phyloP scores from a whole-genome alignment of 768 basidiomycete species.

The Mycena galopus region DNA sequence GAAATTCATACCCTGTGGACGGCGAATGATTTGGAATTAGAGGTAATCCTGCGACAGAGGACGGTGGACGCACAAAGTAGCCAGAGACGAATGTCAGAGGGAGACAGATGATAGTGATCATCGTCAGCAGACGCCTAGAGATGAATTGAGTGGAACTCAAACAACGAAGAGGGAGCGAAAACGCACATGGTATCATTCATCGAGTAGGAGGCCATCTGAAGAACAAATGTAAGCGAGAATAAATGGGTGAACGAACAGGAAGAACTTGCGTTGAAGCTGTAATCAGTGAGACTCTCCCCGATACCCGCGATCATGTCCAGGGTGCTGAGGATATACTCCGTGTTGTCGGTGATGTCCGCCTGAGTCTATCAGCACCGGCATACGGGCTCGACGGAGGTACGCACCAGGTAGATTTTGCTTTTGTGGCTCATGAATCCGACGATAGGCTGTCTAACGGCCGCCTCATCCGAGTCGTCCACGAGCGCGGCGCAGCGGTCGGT shows the following conservation, averaged over 20 bases:
- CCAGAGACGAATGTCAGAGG: slow-evolving; percentile 80
- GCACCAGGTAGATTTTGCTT: slow-evolving; percentile 73
- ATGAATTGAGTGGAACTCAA: slow-evolving; percentile 1
- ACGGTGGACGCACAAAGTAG: slow-evolving; percentile 69
- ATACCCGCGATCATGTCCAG: slow-evolving; percentile 78
- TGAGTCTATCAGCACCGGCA: slow-evolving; percentile 41
- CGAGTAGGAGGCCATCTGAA: slow-evolving; percentile 71
- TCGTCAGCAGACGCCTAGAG: slow-evolving; percentile 71
- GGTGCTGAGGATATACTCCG: slow-evolving; percentile 74
- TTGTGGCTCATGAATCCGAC: slow-evolving; percentile 71
- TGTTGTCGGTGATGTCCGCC: slow-evolving; percentile 81
- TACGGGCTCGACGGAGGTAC: slow-evolving; percentile 35
- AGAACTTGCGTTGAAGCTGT: slow-evolving; percentile 73
- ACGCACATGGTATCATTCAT: slow-evolving; percentile 76
- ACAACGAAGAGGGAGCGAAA: background rate
- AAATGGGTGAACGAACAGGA: background rate
- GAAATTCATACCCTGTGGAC: slow-evolving; percentile 80
- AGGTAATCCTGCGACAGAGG: background rate
- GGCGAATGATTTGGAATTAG: background rate
- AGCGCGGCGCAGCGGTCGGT: slow-evolving; percentile 68
- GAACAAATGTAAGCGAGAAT: background rate
- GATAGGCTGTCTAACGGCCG: slow-evolving; percentile 45
- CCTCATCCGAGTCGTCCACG: slow-evolving; percentile 47
- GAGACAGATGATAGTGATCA: slow-evolving; percentile 78
- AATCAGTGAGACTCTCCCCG: slow-evolving; percentile 76